A percentile compares a stretch with the other conserved stretches of the same genome.
Evolutionary conservation across 352 stramenopile species (phyloP).

Genomic region (Globisporangium sylvaticum): DNA sequence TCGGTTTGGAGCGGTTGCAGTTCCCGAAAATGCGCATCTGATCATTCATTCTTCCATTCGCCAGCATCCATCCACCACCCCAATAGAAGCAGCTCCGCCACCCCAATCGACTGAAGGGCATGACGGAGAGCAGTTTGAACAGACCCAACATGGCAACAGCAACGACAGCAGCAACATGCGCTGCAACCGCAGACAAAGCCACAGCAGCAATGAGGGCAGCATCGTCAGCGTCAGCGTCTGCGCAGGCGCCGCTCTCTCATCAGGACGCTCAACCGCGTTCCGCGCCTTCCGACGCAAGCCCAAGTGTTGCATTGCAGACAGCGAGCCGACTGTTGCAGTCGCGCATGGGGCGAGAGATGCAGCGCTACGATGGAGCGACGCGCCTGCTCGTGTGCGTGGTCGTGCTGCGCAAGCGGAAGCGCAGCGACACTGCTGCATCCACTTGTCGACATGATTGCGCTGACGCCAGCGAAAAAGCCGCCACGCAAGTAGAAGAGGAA

Average conservation of each 20-base stretch:
- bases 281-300: not conserved
- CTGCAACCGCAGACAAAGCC: not conserved
- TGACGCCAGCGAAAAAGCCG: not conserved
- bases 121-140: constrained; percentile 1
- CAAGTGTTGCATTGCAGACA: not conserved
- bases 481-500: not conserved
- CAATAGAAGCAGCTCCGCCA: not conserved
- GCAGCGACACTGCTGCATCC: not conserved
- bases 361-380: constrained; percentile 60
- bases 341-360: constrained; percentile 51
- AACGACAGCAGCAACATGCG: not conserved
- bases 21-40: not conserved
- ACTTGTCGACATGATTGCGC: not conserved
- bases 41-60: not conserved
- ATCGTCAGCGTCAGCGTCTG: not conserved
- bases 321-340: constrained; percentile 38
- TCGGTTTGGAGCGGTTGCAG: not conserved
- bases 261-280: not conserved
- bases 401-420: constrained; percentile 14
- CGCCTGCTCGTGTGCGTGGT: constrained; percentile 59
- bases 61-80: not conserved
- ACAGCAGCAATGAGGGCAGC: not conserved
- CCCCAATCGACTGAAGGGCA: not conserved
- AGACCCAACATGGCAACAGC: not conserved
- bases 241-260: not conserved